Evolutionary conservation across 108 stramenopile genomes (phyloP), one percentile per base, ranked within the genome.

Genomic region (Skeletonema costatum): DNA sequence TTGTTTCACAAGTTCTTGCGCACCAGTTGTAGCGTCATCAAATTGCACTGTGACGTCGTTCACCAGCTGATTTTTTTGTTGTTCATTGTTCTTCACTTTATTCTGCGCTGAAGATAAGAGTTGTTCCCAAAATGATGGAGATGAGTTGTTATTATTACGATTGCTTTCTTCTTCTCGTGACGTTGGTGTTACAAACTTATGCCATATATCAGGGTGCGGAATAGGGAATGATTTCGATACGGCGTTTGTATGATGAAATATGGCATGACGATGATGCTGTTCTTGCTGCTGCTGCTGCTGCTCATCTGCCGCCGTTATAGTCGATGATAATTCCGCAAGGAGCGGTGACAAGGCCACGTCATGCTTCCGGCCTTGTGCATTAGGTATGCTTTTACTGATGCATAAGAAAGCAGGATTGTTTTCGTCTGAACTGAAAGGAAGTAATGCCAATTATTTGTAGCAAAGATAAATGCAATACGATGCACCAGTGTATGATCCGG

Each of bases 31-130:
- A 5, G 75, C 68, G 35, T 76, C 39, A 12, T 70, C 53, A 61
- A 76, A 76, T 70, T 70, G 32, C 19, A 76, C 69, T 29, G 59
- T 31, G 8, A 76, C 41, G 32, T 76, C 75, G 31, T 74, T 65
- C 32, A 64, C 35, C 19, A 74, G 46, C 17, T 48, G 35, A 64
- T 48, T 46, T n/a, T n/a, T n/a, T 46, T 46, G 44, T 39, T 21
- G 42, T 29, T 25, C 5, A 32, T 5, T 31, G 9, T 16, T 61
- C 41, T 29, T 4, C 44, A 41, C 14, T 41, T 32, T 3, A 19
- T 51, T 14, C 10, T 70, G 51, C 2, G 58, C 16, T 10, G 51
- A 59, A 29, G 51, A 19, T 50, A 58, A 17, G 16, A 56, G 19
- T 10, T 56, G 53, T 10, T 70, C 58, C 71, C 71, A 60, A 71